Percentiles rank a stretch among this genome's conserved stretches.
These are phyloP conservation scores for Bertia moriformis DNA, from an alignment of 2,329 filamentous ascomycete species.

Conservation along the genomic window DNA sequence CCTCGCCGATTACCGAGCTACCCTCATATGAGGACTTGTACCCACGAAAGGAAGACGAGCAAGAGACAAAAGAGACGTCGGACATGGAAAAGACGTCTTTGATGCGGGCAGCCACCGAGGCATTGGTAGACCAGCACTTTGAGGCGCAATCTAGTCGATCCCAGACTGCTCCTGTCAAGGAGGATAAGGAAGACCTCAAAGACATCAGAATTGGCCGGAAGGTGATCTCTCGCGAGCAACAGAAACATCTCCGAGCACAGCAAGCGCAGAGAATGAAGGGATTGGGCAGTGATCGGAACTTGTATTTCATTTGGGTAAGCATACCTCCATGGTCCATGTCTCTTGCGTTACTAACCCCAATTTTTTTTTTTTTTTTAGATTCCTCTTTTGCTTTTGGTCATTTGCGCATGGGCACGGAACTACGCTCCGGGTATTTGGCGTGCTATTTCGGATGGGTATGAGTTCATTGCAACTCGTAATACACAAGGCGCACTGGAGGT, in stretches of 20 bases:
- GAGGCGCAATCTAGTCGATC: conserved; percentile 14
- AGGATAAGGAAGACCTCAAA: conserved; percentile 9
- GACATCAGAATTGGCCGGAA: conserved; percentile 21
- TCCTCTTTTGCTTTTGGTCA: conserved; percentile 26
- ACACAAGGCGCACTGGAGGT: conserved; percentile 16
- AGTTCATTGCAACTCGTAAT: conserved; percentile 19
- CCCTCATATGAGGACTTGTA: conserved; percentile 72
- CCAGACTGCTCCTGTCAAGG: conserved; percentile 5
- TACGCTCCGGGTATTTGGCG: conserved; percentile 23
- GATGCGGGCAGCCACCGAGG: conserved; percentile 23
- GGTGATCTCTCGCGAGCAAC: conserved; percentile 24
- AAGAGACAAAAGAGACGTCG: conserved; percentile 20
- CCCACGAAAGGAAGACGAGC: conserved; percentile 28
- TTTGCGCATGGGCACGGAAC: conserved; percentile 26
- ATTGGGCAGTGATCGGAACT: conserved; percentile 29
- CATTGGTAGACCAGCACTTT: conserved; percentile 26
- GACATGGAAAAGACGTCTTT: conserved; percentile 10
- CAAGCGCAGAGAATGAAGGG: conserved; percentile 30
- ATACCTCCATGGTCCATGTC: not conserved
- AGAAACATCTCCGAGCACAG: conserved; percentile 26
- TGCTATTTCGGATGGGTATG: conserved; percentile 17
- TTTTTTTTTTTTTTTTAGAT: conserved; percentile 19
- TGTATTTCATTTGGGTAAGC: conserved; percentile 38
- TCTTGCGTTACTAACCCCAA: conserved; percentile 10
- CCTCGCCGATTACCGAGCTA: conserved; percentile 34